These are phyloP conservation scores for Magnolia changhungtana DNA, from an alignment of 164 flowering plant genomes.

Conservation along the genomic window DNA sequence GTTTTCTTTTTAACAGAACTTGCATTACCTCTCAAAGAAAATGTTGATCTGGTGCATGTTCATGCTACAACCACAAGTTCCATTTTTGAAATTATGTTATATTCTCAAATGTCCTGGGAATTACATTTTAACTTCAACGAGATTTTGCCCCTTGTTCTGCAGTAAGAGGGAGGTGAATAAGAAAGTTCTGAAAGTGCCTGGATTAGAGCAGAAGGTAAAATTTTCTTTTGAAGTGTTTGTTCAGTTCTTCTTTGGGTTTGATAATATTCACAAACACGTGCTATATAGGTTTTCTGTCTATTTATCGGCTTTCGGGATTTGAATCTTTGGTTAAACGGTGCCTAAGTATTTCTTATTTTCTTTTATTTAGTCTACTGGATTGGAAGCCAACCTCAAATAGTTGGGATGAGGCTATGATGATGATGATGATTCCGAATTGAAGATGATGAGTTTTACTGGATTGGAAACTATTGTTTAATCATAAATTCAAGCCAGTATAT, in stretches of 20 bases:
- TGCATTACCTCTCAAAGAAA: too few relatives aligned
- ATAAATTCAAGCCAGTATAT: neutral
- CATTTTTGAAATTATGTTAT: constrained; percentile 1
- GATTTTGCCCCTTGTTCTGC: constrained; percentile 27
- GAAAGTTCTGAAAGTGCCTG: constrained; percentile 95
- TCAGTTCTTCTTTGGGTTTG: neutral
- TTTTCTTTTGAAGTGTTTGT: neutral
- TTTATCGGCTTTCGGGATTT: neutral
- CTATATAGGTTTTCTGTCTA: neutral
- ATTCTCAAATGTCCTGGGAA: neutral
- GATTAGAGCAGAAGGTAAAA: constrained; percentile 89
- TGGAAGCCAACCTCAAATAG: neutral
- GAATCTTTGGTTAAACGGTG: neutral
- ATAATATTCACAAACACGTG: too few relatives aligned
- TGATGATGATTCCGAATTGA: neutral
- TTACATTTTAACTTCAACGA: neutral
- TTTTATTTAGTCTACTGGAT: neutral
- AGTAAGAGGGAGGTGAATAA: constrained; percentile 97
- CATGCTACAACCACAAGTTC: neutral
- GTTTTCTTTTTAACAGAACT: neutral
- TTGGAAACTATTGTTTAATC: constrained; percentile 1
- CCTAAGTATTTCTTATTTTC: neutral
- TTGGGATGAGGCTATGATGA: neutral
- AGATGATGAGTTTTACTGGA: neutral
- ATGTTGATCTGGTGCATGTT: neutral